A percentile compares a stretch with the other conserved stretches of the same genome.
phyloP scores from a whole-genome alignment of 1,139 yeast genomes.

The Nakaseomyces uthaithaninus region DNA sequence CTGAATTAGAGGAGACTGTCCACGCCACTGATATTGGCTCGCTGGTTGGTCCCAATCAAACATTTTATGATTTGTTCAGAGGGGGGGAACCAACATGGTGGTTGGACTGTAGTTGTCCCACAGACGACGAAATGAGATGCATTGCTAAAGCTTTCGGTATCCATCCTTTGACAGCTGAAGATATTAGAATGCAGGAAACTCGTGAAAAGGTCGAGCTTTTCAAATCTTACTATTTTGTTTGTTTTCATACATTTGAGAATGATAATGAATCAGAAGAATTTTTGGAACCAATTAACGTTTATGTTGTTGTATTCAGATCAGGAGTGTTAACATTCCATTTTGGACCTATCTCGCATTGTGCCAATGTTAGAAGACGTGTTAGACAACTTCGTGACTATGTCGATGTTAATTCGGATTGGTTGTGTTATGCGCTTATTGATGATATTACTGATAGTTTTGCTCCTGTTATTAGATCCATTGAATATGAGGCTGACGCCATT shows the following conservation, averaged over 20 bases:
- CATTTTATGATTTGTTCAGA: constrained; percentile 56
- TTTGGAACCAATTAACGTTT: constrained; percentile 79
- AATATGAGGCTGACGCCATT: constrained; percentile 84
- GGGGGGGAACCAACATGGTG: constrained; percentile 52
- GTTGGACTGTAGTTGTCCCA: constrained; percentile 65
- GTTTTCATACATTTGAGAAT: constrained; percentile 75
- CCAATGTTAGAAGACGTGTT: constrained; percentile 84
- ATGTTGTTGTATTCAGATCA: constrained; percentile 76
- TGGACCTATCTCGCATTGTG: constrained; percentile 71
- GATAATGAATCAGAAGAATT: constrained; percentile 72
- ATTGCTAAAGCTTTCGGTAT: constrained; percentile 67
- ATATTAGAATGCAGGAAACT: constrained; percentile 75
- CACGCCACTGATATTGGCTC: constrained; percentile 85
- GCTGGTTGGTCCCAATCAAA: constrained; percentile 54
- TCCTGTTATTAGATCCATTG: constrained; percentile 79
- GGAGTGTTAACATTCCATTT: constrained; percentile 85
- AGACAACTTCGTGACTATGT: constrained; percentile 85
- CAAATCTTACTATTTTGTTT: constrained; percentile 66
- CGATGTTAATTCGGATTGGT: constrained; percentile 84
- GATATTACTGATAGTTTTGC: constrained; percentile 92
- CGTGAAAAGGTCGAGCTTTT: constrained; percentile 79
- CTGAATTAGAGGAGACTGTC: constrained; percentile 76
- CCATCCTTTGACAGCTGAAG: constrained; percentile 80
- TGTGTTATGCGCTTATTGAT: constrained; percentile 87
- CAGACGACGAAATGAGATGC: constrained; percentile 60